Percentiles rank a stretch among this genome's conserved stretches.
Evolutionary conservation across 352 stramenopile species (phyloP).

Genomic region (Vaucheria bursata): DNA sequence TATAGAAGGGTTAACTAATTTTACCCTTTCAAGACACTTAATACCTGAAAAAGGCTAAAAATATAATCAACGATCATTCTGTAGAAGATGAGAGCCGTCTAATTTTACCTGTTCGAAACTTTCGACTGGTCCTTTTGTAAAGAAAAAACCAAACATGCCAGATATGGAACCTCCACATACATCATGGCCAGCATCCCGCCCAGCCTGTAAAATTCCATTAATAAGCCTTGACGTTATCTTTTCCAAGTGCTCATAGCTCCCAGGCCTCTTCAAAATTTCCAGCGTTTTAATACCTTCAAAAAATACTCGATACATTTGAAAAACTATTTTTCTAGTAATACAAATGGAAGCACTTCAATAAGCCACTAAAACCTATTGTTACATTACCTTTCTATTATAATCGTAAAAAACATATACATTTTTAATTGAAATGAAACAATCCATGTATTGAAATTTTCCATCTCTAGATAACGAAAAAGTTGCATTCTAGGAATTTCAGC

Average conservation of each 20-base stretch:
- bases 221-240: constrained; percentile 61
- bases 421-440: too few relatives aligned
- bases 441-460: too few relatives aligned
- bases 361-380: background rate
- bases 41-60: background rate
- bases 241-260: constrained; percentile 67
- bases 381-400: background rate
- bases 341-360: background rate
- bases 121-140: constrained; percentile 66
- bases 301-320: too few relatives aligned
- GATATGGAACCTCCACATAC: constrained; percentile 61
- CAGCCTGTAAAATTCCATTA: constrained; percentile 59
- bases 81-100: constrained; percentile 56
- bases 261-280: constrained; percentile 56
- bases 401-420: background rate
- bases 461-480: too few relatives aligned
- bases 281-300: constrained; percentile 66
- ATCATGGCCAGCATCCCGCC: constrained; percentile 62
- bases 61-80: background rate
- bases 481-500: too few relatives aligned
- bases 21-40: background rate
- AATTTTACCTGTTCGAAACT: constrained; percentile 63
- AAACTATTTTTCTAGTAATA: too few relatives aligned
- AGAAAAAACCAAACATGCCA: constrained; percentile 78
- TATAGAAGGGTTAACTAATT: background rate